A percentile compares a stretch with the other conserved stretches of the same genome.
Evolutionary conservation across 164 flowering plant species (phyloP).

Genomic region (Santalum album): DNA sequence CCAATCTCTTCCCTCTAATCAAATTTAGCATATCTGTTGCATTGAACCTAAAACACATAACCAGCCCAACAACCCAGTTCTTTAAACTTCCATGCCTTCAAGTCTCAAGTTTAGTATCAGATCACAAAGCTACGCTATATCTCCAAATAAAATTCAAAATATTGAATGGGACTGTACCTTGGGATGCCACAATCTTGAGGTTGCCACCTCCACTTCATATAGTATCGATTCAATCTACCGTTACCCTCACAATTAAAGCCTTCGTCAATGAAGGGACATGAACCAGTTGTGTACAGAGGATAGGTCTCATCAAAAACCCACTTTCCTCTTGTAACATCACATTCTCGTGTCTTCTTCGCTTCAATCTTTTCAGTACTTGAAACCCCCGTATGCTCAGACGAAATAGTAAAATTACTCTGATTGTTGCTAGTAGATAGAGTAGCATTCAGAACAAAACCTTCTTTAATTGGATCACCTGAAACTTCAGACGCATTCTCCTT

Average conservation of each 20-base stretch:
- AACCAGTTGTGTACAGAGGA: slow-evolving; percentile 58
- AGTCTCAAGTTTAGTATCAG: not conserved
- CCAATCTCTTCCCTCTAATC: slow-evolving; percentile 85
- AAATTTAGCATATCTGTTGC: slow-evolving; percentile 66
- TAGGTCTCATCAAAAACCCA: slow-evolving; percentile 86
- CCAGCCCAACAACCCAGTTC: not conserved
- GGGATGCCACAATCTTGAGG: slow-evolving; percentile 76
- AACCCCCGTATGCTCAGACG: slow-evolving; percentile 2
- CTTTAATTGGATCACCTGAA: not conserved
- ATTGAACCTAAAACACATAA: slow-evolving; percentile 49
- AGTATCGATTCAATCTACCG: slow-evolving; percentile 69
- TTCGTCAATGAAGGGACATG: slow-evolving; percentile 86
- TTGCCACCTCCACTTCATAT: slow-evolving; percentile 94
- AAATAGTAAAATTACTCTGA: slow-evolving; percentile 6
- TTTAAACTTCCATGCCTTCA: not conserved
- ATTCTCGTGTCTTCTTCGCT: slow-evolving; percentile 20
- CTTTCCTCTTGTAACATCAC: slow-evolving; percentile 65
- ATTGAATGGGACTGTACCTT: slow-evolving; percentile 31
- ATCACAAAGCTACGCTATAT: not conserved
- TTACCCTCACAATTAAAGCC: slow-evolving; percentile 73
- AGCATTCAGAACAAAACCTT: slow-evolving; percentile 3
- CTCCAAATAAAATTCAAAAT: not conserved
- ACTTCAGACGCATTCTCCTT: slow-evolving; percentile 6
- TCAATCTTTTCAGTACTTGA: slow-evolving; percentile 11
- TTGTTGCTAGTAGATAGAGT: slow-evolving; percentile 3